A percentile compares a stretch with the other conserved stretches of the same genome.
Conservation (phyloP, 176 grass and related monocot species). For the Chrysopogon serrulatus region DNA sequence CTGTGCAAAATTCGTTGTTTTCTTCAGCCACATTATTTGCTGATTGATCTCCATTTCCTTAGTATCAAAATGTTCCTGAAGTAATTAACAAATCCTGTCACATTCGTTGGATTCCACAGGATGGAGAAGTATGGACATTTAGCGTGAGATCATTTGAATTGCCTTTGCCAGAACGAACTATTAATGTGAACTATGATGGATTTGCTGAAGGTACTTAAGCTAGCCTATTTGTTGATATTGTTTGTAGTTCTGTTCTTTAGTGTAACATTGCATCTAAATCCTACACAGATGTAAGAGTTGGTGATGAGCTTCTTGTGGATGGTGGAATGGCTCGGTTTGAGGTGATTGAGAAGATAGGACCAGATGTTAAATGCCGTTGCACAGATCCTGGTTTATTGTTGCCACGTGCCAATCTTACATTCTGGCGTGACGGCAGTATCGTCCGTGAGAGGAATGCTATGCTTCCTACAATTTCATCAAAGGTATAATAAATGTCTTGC, state of each 20-base stretch:
- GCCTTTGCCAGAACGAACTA: constrained; percentile 78
- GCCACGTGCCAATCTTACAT: constrained; percentile 94
- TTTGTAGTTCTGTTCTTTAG: background rate
- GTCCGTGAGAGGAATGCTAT: constrained; percentile 90
- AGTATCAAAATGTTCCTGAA: background rate
- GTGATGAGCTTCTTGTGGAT: constrained; percentile 96
- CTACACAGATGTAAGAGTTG: constrained; percentile 78
- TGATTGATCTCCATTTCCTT: background rate
- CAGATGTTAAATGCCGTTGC: constrained; percentile 90
- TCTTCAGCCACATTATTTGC: background rate
- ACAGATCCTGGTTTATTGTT: constrained; percentile 91
- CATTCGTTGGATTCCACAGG: constrained; percentile 49
- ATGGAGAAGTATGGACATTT: constrained; percentile 99
- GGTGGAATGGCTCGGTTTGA: constrained; percentile 98
- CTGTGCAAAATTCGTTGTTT: background rate
- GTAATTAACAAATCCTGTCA: constrained; percentile 3
- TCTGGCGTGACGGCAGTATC: constrained; percentile 82
- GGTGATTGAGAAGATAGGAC: constrained; percentile 88
- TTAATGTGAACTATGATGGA: constrained; percentile 91
- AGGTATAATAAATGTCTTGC: constrained; percentile 43
- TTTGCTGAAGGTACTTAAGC: constrained; percentile 82
- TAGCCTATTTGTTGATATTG: constrained; percentile 11
- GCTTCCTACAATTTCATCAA: constrained; percentile 99
- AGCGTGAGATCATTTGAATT: constrained; percentile 88
- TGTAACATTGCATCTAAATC: background rate